Evolutionary conservation across 1,284 basidiomycete species (phyloP), one percentile per base, ranked within the genome.

Genomic region (Mycosarcoma mackinlayi): DNA sequence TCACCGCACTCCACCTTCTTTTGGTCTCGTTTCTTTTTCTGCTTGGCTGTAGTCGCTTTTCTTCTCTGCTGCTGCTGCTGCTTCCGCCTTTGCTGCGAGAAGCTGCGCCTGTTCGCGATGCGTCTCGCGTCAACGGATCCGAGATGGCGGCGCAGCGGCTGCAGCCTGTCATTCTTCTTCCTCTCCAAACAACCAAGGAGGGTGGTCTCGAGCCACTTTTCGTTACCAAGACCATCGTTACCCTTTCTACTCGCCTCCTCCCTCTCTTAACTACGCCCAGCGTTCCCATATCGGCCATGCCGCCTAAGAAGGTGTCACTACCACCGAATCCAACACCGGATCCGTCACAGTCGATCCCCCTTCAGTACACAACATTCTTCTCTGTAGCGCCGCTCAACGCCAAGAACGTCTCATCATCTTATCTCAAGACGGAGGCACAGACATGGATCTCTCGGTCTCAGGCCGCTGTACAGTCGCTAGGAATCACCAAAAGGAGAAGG

Each of bases 391-490:
- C 76, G 6, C 60, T 82, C 49, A 82, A 79, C 59, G 75, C 77
- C 35, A 80, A 80, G 49, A 80, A 81, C 58, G 74, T 78, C 23
- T 63, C 79, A 3, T 78, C 77, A 9, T 76, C 77, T 40, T 82
- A 77, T 55, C 73, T 80, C 50, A 79, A 79, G 63, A 77, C 77
- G 27, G 80, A 82, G 41, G 62, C 71, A 11, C 80, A 82, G 51
- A 79, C 77, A 16, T 81, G 79, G 79, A 66, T 73, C 23, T 53
- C 67, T 24, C 66, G 76, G 11, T 68, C 75, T 1, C 61, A 67
- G 42, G 41, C 62, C 18, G 55, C 66, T 2, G 49, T 34, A 7
- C 53, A 60, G 24, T 46, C 61, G 21, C 46, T 54, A 10, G 49
- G 40, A 7, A 57, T 34, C 23, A 21, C 48, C 40, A 73, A 64